Evolutionary conservation across 202 grass and related monocot genomes (phyloP).

Genomic region (Musa balbisiana): DNA sequence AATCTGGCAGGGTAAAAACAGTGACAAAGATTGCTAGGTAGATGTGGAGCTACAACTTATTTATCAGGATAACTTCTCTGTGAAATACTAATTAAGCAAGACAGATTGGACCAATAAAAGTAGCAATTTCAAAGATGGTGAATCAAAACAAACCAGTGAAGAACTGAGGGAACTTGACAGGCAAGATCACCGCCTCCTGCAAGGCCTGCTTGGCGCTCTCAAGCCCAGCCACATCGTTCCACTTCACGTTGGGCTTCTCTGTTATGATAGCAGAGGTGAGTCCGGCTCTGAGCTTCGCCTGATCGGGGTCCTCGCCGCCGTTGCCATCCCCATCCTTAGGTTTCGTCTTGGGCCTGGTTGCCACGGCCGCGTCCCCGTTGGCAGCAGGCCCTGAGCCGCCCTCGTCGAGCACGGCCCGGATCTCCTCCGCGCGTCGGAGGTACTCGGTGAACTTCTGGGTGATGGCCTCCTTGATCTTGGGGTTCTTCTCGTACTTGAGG

Average conservation of each 20-base stretch:
- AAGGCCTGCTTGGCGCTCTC: constrained; percentile 20
- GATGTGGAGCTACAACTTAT: too few species aligned
- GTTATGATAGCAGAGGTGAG: constrained; percentile 13
- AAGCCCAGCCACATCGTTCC: constrained; percentile 11
- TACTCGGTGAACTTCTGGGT: constrained; percentile 98
- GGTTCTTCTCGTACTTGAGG: constrained; percentile 99
- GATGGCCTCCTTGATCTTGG: constrained; percentile 95
- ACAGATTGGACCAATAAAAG: not conserved
- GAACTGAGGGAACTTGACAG: constrained; percentile 19
- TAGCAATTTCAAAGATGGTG: not conserved
- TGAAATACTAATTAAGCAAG: not conserved
- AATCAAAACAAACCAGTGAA: constrained; percentile 11
- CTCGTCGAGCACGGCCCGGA: constrained; percentile 83
- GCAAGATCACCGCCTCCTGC: constrained; percentile 17
- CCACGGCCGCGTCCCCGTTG: constrained; percentile 70
- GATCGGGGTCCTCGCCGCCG: constrained; percentile 67
- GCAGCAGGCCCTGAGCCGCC: constrained; percentile 38
- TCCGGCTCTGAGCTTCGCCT: constrained; percentile 14
- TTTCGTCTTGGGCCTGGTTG: constrained; percentile 79
- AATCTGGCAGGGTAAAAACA: too few species aligned
- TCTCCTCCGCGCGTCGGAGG: constrained; percentile 97
- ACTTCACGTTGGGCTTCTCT: constrained; percentile 14
- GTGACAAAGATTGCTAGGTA: too few species aligned
- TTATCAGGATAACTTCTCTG: not conserved
- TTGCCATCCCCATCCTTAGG: constrained; percentile 66